phyloP scores from a whole-genome alignment of 2,329 filamentous ascomycete species.

The Pyricularia pennisetigena region DNA sequence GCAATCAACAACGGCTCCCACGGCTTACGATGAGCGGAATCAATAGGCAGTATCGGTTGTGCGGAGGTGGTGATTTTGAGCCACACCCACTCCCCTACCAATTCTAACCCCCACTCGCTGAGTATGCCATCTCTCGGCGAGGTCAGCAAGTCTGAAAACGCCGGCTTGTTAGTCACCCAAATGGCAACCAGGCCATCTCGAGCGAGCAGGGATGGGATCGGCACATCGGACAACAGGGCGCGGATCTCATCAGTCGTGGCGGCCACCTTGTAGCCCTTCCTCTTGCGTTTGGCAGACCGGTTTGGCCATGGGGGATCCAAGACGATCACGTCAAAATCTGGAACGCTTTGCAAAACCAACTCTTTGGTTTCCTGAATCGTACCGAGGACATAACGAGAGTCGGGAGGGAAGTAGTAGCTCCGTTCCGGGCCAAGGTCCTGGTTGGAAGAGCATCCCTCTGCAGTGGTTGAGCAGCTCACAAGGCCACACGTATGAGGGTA shows the following conservation, averaged over 20 bases:
- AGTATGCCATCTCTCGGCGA: constrained; percentile 42
- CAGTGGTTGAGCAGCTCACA: background rate
- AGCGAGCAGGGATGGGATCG: constrained; percentile 44
- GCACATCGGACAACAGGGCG: constrained; percentile 40
- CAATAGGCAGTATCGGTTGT: constrained; percentile 51
- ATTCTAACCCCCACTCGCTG: constrained; percentile 53
- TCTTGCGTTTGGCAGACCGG: constrained; percentile 56
- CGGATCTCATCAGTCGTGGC: constrained; percentile 20
- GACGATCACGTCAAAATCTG: constrained; percentile 55
- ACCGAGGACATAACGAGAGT: constrained; percentile 36
- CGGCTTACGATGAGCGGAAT: constrained; percentile 59
- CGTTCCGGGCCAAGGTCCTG: background rate
- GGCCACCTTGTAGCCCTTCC: constrained; percentile 5
- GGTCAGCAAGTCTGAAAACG: constrained; percentile 42
- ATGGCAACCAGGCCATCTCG: constrained; percentile 52
- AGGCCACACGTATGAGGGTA: too few species aligned
- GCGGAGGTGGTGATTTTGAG: constrained; percentile 59
- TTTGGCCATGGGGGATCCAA: constrained; percentile 80
- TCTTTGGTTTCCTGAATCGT: constrained; percentile 30
- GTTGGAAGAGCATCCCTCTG: background rate
- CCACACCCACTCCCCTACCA: constrained; percentile 68
- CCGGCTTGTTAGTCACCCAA: constrained; percentile 69
- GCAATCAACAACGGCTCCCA: constrained; percentile 66
- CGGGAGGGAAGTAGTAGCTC: constrained; percentile 25
- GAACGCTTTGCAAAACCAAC: constrained; percentile 30